Evolutionary conservation across 495 filamentous ascomycete species (phyloP).

Genomic region (Penicillium malachiteum): DNA sequence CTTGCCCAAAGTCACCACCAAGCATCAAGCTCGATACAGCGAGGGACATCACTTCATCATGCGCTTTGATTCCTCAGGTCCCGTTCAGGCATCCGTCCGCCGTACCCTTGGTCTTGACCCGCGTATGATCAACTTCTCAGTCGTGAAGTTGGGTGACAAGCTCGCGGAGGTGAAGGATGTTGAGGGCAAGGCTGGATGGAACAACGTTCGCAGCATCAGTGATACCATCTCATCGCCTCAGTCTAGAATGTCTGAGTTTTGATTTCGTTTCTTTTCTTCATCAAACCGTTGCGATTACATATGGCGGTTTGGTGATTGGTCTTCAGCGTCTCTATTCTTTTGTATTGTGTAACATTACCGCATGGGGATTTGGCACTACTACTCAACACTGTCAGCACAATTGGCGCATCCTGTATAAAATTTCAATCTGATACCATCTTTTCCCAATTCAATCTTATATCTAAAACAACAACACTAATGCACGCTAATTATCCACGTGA

Average conservation of each 20-base stretch:
- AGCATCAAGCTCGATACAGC: constrained; percentile 76
- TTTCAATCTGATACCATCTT: constrained; percentile 26
- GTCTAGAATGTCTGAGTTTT: neutral
- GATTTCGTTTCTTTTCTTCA: neutral
- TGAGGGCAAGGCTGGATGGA: constrained; percentile 61
- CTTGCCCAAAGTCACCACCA: constrained; percentile 70
- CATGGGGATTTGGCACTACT: constrained; percentile 30
- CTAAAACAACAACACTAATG: neutral
- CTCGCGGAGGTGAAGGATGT: constrained; percentile 66
- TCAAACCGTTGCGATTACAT: neutral
- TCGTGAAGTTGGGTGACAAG: constrained; percentile 83
- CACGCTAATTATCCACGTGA: constrained; percentile 7
- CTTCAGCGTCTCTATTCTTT: constrained; percentile 14
- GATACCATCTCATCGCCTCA: constrained; percentile 25
- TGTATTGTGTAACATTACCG: constrained; percentile 35
- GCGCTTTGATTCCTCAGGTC: constrained; percentile 79
- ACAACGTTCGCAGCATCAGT: constrained; percentile 31
- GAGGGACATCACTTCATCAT: constrained; percentile 95
- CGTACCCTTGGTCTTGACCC: constrained; percentile 83
- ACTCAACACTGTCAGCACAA: constrained; percentile 34
- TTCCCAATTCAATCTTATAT: neutral
- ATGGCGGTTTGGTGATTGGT: constrained; percentile 14
- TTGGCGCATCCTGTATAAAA: constrained; percentile 41
- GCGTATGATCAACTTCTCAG: constrained; percentile 79
- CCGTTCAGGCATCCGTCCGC: constrained; percentile 69